These are phyloP conservation scores for Blastobotrys illinoisensis DNA, from an alignment of 1,139 yeast species.

Conservation along the genomic window DNA sequence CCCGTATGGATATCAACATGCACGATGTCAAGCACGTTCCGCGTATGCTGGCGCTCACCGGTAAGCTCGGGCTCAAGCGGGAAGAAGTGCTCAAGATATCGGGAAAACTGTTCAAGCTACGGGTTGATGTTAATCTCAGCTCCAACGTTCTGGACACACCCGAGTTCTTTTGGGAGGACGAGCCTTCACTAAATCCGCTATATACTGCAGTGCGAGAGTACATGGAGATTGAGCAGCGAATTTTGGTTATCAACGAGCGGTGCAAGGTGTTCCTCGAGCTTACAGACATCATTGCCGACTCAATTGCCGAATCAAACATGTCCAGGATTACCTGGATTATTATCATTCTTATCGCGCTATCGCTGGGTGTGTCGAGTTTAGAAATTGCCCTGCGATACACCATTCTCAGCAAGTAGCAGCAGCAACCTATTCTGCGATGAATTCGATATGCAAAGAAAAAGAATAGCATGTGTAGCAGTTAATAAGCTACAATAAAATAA, in stretches of 20 bases:
- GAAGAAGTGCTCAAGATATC: conserved; percentile 80
- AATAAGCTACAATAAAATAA: neutral
- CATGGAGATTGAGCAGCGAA: conserved; percentile 89
- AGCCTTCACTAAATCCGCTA: conserved; percentile 90
- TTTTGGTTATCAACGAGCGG: conserved; percentile 85
- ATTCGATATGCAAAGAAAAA: too few species aligned
- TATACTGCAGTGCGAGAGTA: conserved; percentile 88
- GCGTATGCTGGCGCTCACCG: conserved; percentile 82
- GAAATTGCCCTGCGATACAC: conserved; percentile 56
- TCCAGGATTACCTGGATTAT: conserved; percentile 89
- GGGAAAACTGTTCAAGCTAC: conserved; percentile 78
- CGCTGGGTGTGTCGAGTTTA: conserved; percentile 60
- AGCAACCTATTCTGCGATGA: too few species aligned
- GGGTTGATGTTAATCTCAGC: conserved; percentile 90
- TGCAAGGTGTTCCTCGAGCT: conserved; percentile 92
- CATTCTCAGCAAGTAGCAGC: conserved; percentile 36
- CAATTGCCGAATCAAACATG: conserved; percentile 89
- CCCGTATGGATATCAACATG: conserved; percentile 78
- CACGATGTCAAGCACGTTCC: conserved; percentile 85
- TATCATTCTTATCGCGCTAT: conserved; percentile 71
- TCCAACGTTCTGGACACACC: conserved; percentile 93
- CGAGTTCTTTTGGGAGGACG: conserved; percentile 92
- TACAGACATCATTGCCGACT: conserved; percentile 87
- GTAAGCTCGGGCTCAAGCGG: conserved; percentile 71
- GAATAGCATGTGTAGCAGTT: too few species aligned